Percentiles rank a stretch among this genome's conserved stretches.
Conservation (phyloP, 768 basidiomycete species). For the Daedaleopsis sinensis region DNA sequence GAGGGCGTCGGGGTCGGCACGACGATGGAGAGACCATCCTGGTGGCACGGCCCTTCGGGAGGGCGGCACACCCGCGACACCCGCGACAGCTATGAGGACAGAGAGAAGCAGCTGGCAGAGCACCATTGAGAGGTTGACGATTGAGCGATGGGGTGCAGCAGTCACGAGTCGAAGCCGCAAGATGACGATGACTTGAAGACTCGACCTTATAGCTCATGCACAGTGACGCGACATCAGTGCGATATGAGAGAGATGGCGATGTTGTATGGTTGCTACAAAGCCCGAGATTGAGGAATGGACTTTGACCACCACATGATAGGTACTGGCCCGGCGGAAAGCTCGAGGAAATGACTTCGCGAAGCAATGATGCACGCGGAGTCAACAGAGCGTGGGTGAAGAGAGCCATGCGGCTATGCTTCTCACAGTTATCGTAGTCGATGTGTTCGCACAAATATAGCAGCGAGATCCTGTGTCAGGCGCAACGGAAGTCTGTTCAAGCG, state of each 20-base stretch:
- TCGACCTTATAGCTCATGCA: neutral
- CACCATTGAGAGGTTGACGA: neutral
- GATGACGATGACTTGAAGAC: neutral
- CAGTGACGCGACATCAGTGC: neutral
- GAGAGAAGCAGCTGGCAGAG: neutral
- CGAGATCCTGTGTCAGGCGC: no score
- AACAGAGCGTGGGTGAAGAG: neutral
- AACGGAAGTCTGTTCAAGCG: no score
- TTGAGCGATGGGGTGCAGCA: neutral
- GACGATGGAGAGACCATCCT: constrained; percentile 43
- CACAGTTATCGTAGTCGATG: neutral
- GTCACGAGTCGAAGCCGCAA: no score
- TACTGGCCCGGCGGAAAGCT: neutral
- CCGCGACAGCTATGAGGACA: neutral
- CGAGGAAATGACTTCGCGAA: neutral
- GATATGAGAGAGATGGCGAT: neutral
- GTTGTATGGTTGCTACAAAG: neutral
- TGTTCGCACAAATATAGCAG: no score
- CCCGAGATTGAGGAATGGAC: neutral
- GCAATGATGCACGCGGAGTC: neutral
- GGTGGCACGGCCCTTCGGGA: neutral
- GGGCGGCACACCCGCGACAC: neutral
- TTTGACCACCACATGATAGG: no score
- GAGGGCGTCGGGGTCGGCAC: constrained; percentile 35
- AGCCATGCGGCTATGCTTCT: neutral